Conservation (phyloP, 139 green algal species). For the Chloropicon primus region DNA sequence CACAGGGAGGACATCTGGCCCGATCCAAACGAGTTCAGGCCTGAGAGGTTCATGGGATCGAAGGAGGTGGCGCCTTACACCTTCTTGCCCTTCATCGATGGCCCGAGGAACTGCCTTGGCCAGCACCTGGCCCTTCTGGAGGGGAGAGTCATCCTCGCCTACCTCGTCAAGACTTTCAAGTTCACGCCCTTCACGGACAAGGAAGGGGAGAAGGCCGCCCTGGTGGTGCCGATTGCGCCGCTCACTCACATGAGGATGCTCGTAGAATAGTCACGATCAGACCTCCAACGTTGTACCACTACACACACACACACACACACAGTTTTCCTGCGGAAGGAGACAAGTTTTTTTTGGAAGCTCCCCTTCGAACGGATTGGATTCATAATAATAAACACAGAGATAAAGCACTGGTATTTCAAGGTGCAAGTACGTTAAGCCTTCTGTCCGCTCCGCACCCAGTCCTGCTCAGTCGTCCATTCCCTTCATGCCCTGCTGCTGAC, state of each 20-base stretch:
- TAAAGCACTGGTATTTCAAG: too few species aligned
- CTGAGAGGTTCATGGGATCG: conserved; percentile 71
- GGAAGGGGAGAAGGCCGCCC: conserved; percentile 28
- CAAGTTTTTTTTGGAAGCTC: too few species aligned
- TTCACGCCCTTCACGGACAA: conserved; percentile 33
- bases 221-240: conserved; percentile 63
- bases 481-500: too few species aligned
- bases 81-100: conserved; percentile 91
- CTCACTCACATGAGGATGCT: conserved; percentile 49
- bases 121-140: conserved; percentile 58
- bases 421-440: too few species aligned
- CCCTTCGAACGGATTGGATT: too few species aligned
- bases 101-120: conserved; percentile 81
- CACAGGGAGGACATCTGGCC: conserved; percentile 46
- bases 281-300: too few species aligned
- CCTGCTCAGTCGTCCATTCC: too few species aligned
- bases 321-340: too few species aligned
- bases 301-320: too few species aligned
- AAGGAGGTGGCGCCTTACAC: not conserved
- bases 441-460: too few species aligned
- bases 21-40: conserved; percentile 51
- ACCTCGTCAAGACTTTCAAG: conserved; percentile 58
- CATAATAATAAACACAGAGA: too few species aligned
- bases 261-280: too few species aligned
- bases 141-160: conserved; percentile 63